Base-by-base conservation (phyloP, 2,329 filamentous ascomycete genomes). In the Davidsoniella australis region DNA sequence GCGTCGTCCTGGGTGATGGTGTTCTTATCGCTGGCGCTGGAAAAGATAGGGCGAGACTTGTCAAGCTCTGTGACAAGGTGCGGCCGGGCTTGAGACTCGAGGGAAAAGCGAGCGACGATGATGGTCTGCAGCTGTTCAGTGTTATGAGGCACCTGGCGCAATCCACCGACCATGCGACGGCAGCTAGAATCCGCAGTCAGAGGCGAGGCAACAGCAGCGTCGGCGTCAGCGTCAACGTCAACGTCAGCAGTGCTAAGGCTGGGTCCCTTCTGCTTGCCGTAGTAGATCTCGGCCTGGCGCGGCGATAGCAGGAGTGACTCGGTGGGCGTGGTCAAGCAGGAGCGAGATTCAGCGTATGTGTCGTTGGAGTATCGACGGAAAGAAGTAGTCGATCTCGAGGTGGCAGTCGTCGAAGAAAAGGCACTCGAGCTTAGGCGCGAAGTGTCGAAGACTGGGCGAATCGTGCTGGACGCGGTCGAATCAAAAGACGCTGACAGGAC, bases 91-190 rank as follows among this genome's bases (percentile, higher is more conserved):
- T 55, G n/a, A 57, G 55, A 42, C 58, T 54, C 17, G 63, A 57
- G 37, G 58, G 51, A 36, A 56, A 52, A 54, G 33, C 55, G 51
- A 48, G 51, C 43, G 43, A 49, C 41, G n/a, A 51, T 54, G 17
- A 33, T 47, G 29, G 47, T 20, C 48, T 55, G 50, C 40, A 55
- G 20, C 17, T 53, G 39, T 37, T 40, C 46, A 36, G 65, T 63
- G 41, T 65, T 67, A 26, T 61, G 63, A 41, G 64, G 62, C 16
- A 76, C 71, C 58, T 72, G 73, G 49, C 73, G 72, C 51, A 76
- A 58, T 48, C 72, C 73, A 55, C 73, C 72, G 43, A 70, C 63
- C 59, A 76, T 65, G 55, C 68, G 69, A 56, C 72, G 71, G 58
- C 70, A 73, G 67, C 69, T 73, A 8, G 51, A 49, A 23, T 45